Base-by-base conservation (phyloP, 2,329 filamentous ascomycete genomes). In the Achaetomium macrosporum region DNA sequence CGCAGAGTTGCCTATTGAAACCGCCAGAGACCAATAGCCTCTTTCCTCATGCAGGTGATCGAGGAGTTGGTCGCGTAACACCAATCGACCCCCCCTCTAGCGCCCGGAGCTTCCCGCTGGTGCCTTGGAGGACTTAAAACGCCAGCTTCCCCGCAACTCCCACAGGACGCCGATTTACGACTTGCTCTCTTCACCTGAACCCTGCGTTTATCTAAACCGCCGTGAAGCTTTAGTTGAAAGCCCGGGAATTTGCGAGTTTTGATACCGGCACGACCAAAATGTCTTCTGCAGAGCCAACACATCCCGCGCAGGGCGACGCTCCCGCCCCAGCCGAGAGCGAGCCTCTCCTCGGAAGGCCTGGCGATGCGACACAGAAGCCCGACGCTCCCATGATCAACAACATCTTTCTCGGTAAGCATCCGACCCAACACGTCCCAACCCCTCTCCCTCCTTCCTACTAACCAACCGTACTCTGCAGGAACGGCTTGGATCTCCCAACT, bases 401-500 rank as follows among this genome's bases (percentile, higher is more conserved):
- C 64, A 75, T 95, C 39, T 73, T 86, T 57, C 79, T 87, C 36
- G 90, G 90, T 92, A 74, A 59, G 75, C 52, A 2, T 37, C 40
- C 45, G 19, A 19, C 52, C 47, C 44, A 25, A 25, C 4, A 7
- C 25, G 25, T 25, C 25, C 25, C 25, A 25, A 47, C 35, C 39
- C 41, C 40, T 49, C 47, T 25, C 47, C 45, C 43, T 37, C 29
- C 48, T 43, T 51, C 46, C 31, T 9, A 37, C 47, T 15, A 15
- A 30, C 33, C 33, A 29, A 61, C 53, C 40, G 9, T 11, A n/a
- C 46, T 61, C 61, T n/a, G n/a, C 64, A 93, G 90, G 90, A 58
- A 95, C 90, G 15, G 92, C 83, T 52, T 77, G 85, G 55, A 71
- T 96, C 55, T 88, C 90, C 39, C 90, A 96, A 71, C 78, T 81